A percentile compares a stretch with the other conserved stretches of the same genome.
phyloP scores from a whole-genome alignment of 1,139 yeast genomes.

The Arxiozyma heterogenica region DNA sequence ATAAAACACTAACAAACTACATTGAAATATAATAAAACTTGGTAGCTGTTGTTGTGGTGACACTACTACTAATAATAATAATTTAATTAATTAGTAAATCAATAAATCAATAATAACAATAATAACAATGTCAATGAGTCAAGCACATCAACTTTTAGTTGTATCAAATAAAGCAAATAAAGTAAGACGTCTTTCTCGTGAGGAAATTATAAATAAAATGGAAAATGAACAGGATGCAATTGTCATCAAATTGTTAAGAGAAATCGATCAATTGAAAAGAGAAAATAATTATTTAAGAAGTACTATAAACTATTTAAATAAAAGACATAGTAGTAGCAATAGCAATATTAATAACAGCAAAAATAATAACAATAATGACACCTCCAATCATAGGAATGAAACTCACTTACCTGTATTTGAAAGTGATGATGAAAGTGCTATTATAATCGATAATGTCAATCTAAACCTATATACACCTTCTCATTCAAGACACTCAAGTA shows the following conservation, averaged over 20 bases:
- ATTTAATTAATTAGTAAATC: too few species aligned
- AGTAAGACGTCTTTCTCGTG: conserved; percentile 26
- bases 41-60: too few species aligned
- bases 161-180: not conserved
- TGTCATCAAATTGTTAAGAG: conserved; percentile 49
- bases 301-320: conserved; percentile 7
- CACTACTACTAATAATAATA: too few species aligned
- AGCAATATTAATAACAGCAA: too few species aligned
- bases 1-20: not conserved
- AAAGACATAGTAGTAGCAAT: not conserved
- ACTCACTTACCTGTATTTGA: not conserved
- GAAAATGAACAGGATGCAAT: conserved; percentile 64
- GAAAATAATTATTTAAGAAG: conserved; percentile 35
- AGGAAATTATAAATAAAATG: conserved; percentile 51
- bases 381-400: not conserved
- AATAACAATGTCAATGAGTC: not conserved
- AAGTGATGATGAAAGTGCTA: conserved; percentile 4
- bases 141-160: not conserved
- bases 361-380: not conserved
- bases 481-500: not conserved
- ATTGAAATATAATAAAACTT: not conserved
- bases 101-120: too few species aligned
- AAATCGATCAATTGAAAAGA: conserved; percentile 42
- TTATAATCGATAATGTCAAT: not conserved
- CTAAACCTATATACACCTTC: not conserved